Evolutionary conservation across 208 protist genomes (phyloP), one percentile per base, ranked within the genome.

Genomic region (Porcisia hertigi): DNA sequence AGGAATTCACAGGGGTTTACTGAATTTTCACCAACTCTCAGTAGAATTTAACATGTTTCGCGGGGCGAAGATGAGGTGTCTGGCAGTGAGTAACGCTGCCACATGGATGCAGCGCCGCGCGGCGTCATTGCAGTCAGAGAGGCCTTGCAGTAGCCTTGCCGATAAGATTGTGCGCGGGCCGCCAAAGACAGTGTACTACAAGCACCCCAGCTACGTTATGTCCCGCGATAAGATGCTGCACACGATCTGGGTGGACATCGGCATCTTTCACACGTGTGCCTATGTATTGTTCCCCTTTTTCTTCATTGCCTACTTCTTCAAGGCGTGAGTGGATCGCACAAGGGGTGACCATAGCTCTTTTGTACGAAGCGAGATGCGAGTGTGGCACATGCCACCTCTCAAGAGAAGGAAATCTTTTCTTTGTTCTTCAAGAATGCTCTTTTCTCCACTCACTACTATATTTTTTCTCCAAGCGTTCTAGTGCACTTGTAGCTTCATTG

Each of bases 201-300:
- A 80, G 25, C 94, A 97, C 71, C 94, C 94, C 80, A 88, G 81
- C 79, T 97, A 96, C 71, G 90, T 96, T 39, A 94, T 96, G 91
- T 85, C 89, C 30, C 89, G 94, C 34, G 94, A 97, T 74, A 97
- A 97, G 84, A 92, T 95, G 87, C 86, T 96, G 23, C 88, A 92
- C 71, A 97, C 92, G 16, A 86, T 97, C 71, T 97, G 94, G 94
- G 84, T 96, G 23, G 94, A 97, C 64, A 83, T 83, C 62, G 92
- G 91, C 34, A 75, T 97, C 57, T 95, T 95, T 78, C 83, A 83
- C 59, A 83, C 86, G 54, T 92, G 79, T 69, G 87, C 75, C 23
- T 90, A 89, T 73, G 69, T 90, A n/a, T 57, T 97, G 36, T 74
- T 95, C 16, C 88, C 94, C 3, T 97, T 90, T 79, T 96, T 97